Evolutionary conservation across 2,329 filamentous ascomycete species (phyloP).

Genomic region (Beauveria varroae): DNA sequence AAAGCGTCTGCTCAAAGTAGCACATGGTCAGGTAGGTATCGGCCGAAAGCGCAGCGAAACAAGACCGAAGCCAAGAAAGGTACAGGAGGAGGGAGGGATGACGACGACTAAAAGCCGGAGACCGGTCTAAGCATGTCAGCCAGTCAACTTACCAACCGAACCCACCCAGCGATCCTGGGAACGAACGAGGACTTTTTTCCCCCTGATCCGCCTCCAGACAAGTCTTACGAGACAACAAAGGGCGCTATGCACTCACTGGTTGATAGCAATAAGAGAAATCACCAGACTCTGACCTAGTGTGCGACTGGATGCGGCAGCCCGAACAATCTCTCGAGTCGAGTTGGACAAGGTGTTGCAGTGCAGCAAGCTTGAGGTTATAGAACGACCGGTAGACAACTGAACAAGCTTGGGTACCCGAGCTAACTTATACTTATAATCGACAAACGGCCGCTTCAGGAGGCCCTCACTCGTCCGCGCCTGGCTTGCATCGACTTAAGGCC

Average conservation of each 20-base stretch:
- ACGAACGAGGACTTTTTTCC: not conserved
- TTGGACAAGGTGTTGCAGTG: not conserved
- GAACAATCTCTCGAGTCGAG: constrained; percentile 4
- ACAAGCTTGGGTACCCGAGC: constrained; percentile 22
- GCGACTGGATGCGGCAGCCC: not conserved
- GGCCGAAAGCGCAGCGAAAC: constrained; percentile 8
- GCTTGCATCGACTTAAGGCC: constrained; percentile 11
- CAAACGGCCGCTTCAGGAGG: constrained; percentile 13
- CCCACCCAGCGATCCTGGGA: constrained; percentile 10
- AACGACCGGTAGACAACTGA: not conserved
- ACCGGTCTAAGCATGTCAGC: constrained; percentile 10
- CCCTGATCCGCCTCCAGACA: not conserved
- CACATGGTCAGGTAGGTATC: constrained; percentile 57
- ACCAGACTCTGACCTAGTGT: not conserved
- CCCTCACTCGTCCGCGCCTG: constrained; percentile 18
- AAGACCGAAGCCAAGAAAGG: constrained; percentile 11
- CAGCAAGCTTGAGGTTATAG: not conserved
- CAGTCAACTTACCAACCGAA: constrained; percentile 11
- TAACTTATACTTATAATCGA: constrained; percentile 32
- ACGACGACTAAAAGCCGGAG: constrained; percentile 9
- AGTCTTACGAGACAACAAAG: not conserved
- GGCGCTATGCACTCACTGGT: not conserved
- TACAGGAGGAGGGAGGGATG: not conserved
- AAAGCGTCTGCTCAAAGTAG: constrained; percentile 88
- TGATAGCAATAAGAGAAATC: not conserved